phyloP scores from a whole-genome alignment of 139 green algal genomes.

The Picochlorum sp. region DNA sequence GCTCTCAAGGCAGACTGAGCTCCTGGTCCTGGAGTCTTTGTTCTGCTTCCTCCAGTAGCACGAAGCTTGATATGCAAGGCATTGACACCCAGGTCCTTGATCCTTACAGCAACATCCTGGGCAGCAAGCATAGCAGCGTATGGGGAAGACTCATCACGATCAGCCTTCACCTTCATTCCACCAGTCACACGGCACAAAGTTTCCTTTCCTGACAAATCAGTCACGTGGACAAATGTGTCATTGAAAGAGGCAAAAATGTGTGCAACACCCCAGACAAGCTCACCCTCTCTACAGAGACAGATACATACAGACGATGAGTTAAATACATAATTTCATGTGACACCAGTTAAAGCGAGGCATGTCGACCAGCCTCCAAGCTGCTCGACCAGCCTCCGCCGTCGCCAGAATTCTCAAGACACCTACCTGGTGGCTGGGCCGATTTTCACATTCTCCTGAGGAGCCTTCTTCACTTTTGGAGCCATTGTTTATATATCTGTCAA shows the following conservation, averaged over 20 bases:
- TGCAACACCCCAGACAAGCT: constrained; percentile 95
- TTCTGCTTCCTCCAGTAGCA: constrained; percentile 97
- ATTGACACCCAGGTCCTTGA: constrained; percentile 98
- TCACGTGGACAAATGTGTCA: constrained; percentile 99
- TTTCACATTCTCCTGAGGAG: constrained; percentile 17
- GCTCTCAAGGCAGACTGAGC: constrained; percentile 95
- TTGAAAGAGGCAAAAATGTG: constrained; percentile 99
- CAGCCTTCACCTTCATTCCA: constrained; percentile 99
- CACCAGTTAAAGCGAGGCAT: too few species aligned
- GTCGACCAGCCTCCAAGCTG: too few species aligned
- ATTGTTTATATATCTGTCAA: neutral
- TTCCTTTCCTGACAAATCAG: constrained; percentile 97
- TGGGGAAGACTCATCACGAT: constrained; percentile 97
- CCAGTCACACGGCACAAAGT: constrained; percentile 93
- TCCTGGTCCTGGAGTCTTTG: constrained; percentile 96
- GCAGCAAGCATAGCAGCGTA: constrained; percentile 99
- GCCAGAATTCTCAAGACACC: neutral
- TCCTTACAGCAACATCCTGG: constrained; percentile 90
- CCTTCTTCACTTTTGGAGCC: constrained; percentile 7
- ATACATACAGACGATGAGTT: too few species aligned
- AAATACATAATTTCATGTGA: too few species aligned
- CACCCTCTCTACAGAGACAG: constrained; percentile 66
- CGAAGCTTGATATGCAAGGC: constrained; percentile 99
- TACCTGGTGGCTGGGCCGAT: constrained; percentile 5
- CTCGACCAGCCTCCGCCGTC: neutral